These are phyloP conservation scores for Rhytidhysteron rufulum DNA, from an alignment of 2,329 filamentous ascomycete genomes.

Conservation along the genomic window DNA sequence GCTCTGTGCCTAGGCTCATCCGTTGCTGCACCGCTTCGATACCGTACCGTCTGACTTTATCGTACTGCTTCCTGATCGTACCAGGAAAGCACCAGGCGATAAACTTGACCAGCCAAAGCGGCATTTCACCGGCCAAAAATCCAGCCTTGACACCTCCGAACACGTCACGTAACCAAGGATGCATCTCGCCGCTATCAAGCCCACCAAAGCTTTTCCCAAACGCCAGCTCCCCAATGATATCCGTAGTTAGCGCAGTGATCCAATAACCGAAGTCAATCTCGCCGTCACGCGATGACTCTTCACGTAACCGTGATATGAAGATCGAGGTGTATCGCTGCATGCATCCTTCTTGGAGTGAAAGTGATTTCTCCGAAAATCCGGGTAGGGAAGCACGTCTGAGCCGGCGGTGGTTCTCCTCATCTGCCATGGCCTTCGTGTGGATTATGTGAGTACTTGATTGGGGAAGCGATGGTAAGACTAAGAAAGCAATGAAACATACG, in stretches of 20 bases:
- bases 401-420: background rate
- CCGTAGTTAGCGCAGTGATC: conserved; percentile 35
- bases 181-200: conserved; percentile 29
- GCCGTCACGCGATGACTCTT: background rate
- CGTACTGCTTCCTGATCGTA: conserved; percentile 15
- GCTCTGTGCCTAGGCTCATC: conserved; percentile 12
- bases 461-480: background rate
- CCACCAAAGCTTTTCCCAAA: conserved; percentile 40
- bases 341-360: conserved; percentile 29
- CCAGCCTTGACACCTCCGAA: conserved; percentile 1
- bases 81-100: conserved; percentile 21
- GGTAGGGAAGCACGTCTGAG: background rate
- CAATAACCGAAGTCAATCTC: conserved; percentile 10
- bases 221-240: conserved; percentile 37
- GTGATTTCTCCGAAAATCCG: background rate
- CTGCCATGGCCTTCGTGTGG: background rate
- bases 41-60: conserved; percentile 21
- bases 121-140: conserved; percentile 14
- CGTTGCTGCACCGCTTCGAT: conserved; percentile 19
- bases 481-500: no score
- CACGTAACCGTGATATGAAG: conserved; percentile 19
- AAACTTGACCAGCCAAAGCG: conserved; percentile 21
- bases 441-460: background rate
- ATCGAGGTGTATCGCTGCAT: conserved; percentile 29
- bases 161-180: conserved; percentile 38